phyloP scores from a whole-genome alignment of 2,329 filamentous ascomycete species.

The Cladosporium sp. region DNA sequence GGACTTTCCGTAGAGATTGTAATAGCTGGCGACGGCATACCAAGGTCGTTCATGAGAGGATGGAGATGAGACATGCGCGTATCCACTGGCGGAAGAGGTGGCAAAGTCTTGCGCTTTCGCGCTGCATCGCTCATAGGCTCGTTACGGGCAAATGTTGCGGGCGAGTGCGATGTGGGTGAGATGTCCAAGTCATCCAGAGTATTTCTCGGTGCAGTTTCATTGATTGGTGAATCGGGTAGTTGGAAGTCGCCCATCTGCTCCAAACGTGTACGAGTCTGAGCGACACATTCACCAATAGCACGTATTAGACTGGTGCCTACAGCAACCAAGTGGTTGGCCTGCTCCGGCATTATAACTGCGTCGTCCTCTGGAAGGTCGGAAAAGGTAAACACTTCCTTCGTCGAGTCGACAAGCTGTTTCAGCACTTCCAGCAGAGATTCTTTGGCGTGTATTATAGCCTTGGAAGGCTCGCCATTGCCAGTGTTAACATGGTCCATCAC shows the following conservation, averaged over 20 bases:
- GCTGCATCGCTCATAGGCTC: slow-evolving; percentile 2
- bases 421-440: slow-evolving; percentile 77
- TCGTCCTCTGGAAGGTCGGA: slow-evolving; percentile 68
- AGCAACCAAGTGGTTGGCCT: slow-evolving; percentile 31
- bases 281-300: slow-evolving; percentile 86
- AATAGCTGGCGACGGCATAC: slow-evolving; percentile 17
- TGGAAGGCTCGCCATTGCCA: slow-evolving; percentile 69
- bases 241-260: slow-evolving; percentile 64
- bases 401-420: slow-evolving; percentile 75
- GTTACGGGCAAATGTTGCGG: background rate
- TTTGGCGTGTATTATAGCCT: slow-evolving; percentile 67
- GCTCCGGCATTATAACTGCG: slow-evolving; percentile 71
- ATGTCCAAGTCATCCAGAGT: background rate
- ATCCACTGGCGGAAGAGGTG: slow-evolving; percentile 10
- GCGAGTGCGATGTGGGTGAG: background rate
- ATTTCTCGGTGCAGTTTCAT: background rate
- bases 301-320: slow-evolving; percentile 54
- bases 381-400: slow-evolving; percentile 73
- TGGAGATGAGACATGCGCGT: slow-evolving; percentile 16
- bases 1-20: slow-evolving; percentile 8
- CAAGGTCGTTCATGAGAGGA: slow-evolving; percentile 12
- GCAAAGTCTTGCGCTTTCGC: slow-evolving; percentile 14
- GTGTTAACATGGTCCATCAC: slow-evolving; percentile 81
- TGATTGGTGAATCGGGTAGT: slow-evolving; percentile 11
- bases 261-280: slow-evolving; percentile 80